Conservation (phyloP, 1,139 yeast genomes). For the Hanseniaspora uvarum region DNA sequence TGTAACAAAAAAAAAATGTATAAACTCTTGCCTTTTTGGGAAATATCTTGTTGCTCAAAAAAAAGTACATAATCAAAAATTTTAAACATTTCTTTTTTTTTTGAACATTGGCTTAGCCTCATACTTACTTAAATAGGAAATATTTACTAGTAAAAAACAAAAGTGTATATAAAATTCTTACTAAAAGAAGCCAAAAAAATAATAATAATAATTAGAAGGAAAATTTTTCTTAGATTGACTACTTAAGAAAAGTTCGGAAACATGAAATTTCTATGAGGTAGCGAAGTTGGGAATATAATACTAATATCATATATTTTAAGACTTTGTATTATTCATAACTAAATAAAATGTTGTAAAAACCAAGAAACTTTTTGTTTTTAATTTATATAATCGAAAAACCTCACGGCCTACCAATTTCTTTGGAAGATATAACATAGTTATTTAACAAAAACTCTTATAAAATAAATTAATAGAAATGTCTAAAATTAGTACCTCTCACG, state of each 20-base stretch:
- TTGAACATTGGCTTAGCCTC: background rate
- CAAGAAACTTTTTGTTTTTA: constrained; percentile 17
- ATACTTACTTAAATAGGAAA: background rate
- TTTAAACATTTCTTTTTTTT: background rate
- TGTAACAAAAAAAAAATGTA: background rate
- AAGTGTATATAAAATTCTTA: background rate
- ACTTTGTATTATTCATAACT: too few species aligned
- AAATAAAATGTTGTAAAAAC: too few species aligned
- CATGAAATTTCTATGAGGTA: too few species aligned
- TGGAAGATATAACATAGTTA: constrained; percentile 68
- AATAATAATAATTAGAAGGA: too few species aligned
- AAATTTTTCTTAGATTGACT: too few species aligned
- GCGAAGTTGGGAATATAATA: too few species aligned
- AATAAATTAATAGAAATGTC: constrained; percentile 77
- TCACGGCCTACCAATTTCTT: constrained; percentile 21
- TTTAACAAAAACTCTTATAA: constrained; percentile 91
- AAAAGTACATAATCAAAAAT: background rate
- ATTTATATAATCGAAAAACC: constrained; percentile 29
- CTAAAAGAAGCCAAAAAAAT: background rate
- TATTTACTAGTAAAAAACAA: background rate
- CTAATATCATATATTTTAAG: too few species aligned
- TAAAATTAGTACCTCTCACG: constrained; percentile 83
- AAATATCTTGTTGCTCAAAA: background rate
- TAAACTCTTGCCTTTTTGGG: background rate
- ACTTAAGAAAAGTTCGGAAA: background rate